Base-by-base conservation (phyloP, 2,329 filamentous ascomycete genomes). In the Fusarium chlamydosporum region DNA sequence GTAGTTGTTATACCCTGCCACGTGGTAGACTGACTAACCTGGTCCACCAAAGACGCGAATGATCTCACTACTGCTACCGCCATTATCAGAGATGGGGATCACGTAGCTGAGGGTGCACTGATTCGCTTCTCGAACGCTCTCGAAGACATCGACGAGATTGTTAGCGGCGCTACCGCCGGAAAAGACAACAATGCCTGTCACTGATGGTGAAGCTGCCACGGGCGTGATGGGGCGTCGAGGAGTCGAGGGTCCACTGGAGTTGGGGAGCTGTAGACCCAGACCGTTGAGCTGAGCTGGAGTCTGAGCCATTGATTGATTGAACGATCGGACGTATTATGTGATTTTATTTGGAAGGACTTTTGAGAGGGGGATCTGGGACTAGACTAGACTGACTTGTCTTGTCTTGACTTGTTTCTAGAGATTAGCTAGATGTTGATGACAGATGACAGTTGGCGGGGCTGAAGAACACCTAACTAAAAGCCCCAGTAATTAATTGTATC, bases 81-180 rank as follows among this genome's bases (percentile, higher is more conserved):
- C 95, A 79, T 98, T 98, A 81, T 98, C 95, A 70, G 92, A 96
- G 77, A 97, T 97, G 35, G 95, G 95, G 53, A 98, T 97, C 61
- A 97, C 89, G 78, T 97, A 96, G 79, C 88, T 93, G 41, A 96
- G 81, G 4, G 86, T 82, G 75, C 91, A 91, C 40, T 85, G 80
- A 65, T 91, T 92, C 72, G 85, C 89, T 66, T 89, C 80, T 13
- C 87, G 84, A 34, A 92, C 83, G 18, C 82, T 81, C 72, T 87
- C 90, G 80, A 97, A 97, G 12, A 97, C 92, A 77, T 97, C 95
- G 40, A 97, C 95, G 7, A 97, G 86, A 74, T 87, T 96, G 77
- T 97, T 98, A 7, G 95, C 94, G n/a, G 94, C 95, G 71, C 93
- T 97, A 54, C 94, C 94, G 38, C 94, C 94, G 1, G 94, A 96